These are phyloP conservation scores for Suillus subluteus DNA, from an alignment of 768 basidiomycete species.

Conservation along the genomic window DNA sequence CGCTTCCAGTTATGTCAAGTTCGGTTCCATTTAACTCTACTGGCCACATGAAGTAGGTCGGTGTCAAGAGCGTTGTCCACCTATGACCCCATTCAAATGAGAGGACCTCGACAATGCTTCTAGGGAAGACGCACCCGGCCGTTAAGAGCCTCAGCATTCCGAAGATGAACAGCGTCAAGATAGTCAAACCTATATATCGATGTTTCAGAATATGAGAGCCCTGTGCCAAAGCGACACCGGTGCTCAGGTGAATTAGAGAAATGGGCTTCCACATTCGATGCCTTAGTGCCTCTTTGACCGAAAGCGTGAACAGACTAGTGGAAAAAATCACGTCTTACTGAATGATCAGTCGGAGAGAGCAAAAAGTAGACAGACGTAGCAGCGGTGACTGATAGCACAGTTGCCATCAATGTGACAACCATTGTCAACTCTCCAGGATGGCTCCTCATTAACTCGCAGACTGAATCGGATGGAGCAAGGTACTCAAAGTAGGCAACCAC, in stretches of 20 bases:
- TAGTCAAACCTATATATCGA: background rate
- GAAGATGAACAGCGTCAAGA: conserved; percentile 8
- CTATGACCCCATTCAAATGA: conserved; percentile 1
- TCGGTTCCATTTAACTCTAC: conserved; percentile 10
- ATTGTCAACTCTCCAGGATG: conserved; percentile 11
- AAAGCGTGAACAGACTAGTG: conserved; percentile 6
- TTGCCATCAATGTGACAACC: conserved; percentile 3
- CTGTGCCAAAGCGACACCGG: conserved; percentile 10
- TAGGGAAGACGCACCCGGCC: conserved; percentile 4
- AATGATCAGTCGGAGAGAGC: background rate
- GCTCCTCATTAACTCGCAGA: conserved; percentile 1
- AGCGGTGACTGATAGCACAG: conserved; percentile 1
- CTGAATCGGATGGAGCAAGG: conserved; percentile 3
- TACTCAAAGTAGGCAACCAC: conserved; percentile 1
- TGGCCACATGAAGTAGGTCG: background rate
- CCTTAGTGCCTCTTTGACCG: conserved; percentile 16
- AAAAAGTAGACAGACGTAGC: background rate
- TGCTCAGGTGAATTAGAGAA: conserved; percentile 8
- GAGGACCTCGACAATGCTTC: background rate
- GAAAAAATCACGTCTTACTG: background rate
- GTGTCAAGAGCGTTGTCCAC: conserved; percentile 19
- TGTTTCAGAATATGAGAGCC: conserved; percentile 1
- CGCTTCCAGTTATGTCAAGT: conserved; percentile 10
- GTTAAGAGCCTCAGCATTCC: conserved; percentile 9
- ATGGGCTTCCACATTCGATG: conserved; percentile 15